Conservation (phyloP, 139 green algal species). For the Medakamo hakoo region DNA sequence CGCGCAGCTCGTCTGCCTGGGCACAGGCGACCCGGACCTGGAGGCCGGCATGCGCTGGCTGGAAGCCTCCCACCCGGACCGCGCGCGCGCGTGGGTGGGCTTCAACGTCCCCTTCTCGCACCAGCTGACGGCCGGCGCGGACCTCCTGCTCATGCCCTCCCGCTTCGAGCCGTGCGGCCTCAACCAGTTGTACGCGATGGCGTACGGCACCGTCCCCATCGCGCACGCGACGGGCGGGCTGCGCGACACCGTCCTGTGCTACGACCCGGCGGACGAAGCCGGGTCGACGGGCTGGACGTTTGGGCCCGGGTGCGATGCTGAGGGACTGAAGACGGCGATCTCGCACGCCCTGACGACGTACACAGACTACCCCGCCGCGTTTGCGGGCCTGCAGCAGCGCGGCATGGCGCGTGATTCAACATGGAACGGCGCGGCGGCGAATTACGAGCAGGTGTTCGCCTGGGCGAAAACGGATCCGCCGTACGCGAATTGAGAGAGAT, state of each 20-base stretch:
- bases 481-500: conserved; percentile 2
- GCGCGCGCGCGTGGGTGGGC: conserved; percentile 76
- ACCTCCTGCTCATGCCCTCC: conserved; percentile 58
- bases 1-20: conserved; percentile 89
- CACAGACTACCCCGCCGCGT: conserved; percentile 21
- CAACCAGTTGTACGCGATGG: conserved; percentile 88
- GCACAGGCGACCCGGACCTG: conserved; percentile 71
- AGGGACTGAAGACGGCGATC: neutral
- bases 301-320: neutral
- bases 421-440: conserved; percentile 43
- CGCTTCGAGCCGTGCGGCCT: conserved; percentile 45
- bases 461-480: conserved; percentile 26
- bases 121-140: conserved; percentile 60
- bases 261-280: neutral
- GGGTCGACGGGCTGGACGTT: neutral
- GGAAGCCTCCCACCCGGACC: conserved; percentile 25
- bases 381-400: conserved; percentile 29
- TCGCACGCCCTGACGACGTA: neutral
- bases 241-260: conserved; percentile 55
- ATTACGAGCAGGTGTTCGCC: conserved; percentile 57
- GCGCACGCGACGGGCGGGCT: conserved; percentile 52
- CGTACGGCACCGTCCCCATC: conserved; percentile 89
- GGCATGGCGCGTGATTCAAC: conserved; percentile 57
- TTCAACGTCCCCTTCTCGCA: conserved; percentile 83
- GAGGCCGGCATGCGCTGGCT: conserved; percentile 44